These are phyloP conservation scores for Ophiosphaerella korrae DNA, from an alignment of 2,329 filamentous ascomycete species.

Conservation along the genomic window DNA sequence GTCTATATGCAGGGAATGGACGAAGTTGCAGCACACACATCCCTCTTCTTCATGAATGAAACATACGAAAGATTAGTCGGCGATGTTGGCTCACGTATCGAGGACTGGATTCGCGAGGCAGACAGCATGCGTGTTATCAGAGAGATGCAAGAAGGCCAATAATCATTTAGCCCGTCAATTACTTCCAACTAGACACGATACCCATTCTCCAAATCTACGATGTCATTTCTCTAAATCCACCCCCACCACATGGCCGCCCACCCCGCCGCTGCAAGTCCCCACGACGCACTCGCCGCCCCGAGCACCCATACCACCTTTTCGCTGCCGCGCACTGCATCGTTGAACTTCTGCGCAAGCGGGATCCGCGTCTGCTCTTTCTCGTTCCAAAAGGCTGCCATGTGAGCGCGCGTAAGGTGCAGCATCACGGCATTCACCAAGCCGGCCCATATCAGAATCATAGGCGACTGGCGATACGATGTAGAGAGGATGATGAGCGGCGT, in stretches of 20 bases:
- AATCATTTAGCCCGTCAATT: no score
- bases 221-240: neutral
- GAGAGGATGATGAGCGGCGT: conserved; percentile 24
- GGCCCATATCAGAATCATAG: conserved; percentile 6
- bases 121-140: conserved; percentile 38
- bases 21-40: conserved; percentile 83
- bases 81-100: conserved; percentile 70
- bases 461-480: conserved; percentile 2
- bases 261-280: conserved; percentile 24
- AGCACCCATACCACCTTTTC: conserved; percentile 34
- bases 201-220: neutral
- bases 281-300: conserved; percentile 23
- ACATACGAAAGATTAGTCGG: conserved; percentile 80
- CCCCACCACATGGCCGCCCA: conserved; percentile 19
- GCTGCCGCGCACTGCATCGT: conserved; percentile 43
- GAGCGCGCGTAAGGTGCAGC: conserved; percentile 20
- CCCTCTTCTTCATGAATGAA: conserved; percentile 74
- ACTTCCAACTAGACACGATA: neutral
- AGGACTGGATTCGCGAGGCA: conserved; percentile 72
- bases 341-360: conserved; percentile 45
- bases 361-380: conserved; percentile 36
- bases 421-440: conserved; percentile 19
- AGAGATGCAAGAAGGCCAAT: conserved; percentile 25
- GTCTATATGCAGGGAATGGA: conserved; percentile 84
- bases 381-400: conserved; percentile 45